A percentile compares a stretch with the other conserved stretches of the same genome.
Conservation (phyloP, 78 protist genomes). For the Dictyostelium intermedium region DNA sequence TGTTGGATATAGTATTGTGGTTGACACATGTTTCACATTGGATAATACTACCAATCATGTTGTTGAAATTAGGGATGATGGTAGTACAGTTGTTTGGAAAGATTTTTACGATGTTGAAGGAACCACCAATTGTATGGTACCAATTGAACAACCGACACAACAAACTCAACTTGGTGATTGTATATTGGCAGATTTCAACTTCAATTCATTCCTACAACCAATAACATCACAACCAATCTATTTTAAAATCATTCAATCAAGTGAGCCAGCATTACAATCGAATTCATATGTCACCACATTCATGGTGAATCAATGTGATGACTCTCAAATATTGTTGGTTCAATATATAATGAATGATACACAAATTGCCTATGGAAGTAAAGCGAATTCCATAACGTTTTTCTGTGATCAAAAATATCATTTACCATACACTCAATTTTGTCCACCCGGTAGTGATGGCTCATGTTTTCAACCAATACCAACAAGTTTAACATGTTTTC, state of each 20-base stretch:
- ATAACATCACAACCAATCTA: background rate
- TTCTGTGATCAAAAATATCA: background rate
- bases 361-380: background rate
- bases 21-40: background rate
- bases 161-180: background rate
- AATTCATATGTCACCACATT: background rate
- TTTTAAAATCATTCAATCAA: background rate
- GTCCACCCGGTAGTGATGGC: background rate
- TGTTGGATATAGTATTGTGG: background rate
- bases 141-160: background rate
- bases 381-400: background rate
- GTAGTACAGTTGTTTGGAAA: background rate
- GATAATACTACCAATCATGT: background rate
- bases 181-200: background rate
- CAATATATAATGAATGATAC: background rate
- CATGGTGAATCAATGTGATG: background rate
- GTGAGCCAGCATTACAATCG: background rate
- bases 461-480: background rate
- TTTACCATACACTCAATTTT: background rate
- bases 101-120: background rate
- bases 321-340: background rate
- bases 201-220: background rate
- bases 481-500: background rate
- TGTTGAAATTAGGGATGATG: background rate
- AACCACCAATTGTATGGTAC: background rate